These are phyloP conservation scores for Chrysoporthe deuterocubensis DNA, from an alignment of 2,329 filamentous ascomycete species.

Conservation along the genomic window DNA sequence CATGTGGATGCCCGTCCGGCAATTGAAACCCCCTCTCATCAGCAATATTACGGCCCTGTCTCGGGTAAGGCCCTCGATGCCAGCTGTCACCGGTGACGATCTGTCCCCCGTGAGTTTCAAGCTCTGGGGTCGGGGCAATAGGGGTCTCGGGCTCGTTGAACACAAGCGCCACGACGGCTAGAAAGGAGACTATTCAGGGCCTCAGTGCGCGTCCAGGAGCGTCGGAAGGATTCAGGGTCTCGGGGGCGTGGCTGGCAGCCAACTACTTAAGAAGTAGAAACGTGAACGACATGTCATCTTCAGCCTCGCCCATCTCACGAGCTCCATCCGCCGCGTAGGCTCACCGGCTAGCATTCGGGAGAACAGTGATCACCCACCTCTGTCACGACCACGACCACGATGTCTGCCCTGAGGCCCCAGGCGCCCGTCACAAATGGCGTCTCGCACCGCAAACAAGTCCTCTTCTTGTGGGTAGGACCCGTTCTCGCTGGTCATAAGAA, in stretches of 20 bases:
- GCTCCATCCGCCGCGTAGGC: too few species aligned
- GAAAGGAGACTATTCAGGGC: too few species aligned
- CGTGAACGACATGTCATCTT: neutral
- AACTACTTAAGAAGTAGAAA: neutral
- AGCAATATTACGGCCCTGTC: neutral
- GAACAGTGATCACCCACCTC: neutral
- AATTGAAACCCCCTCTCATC: neutral
- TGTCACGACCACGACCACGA: neutral
- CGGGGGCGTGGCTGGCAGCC: neutral
- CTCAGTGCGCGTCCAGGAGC: neutral
- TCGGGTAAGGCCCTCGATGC: neutral
- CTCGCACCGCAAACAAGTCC: conserved; percentile 38
- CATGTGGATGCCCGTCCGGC: neutral
- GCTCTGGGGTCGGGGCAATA: neutral
- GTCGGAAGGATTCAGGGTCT: neutral
- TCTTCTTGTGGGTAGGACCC: conserved; percentile 47
- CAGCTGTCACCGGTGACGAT: neutral
- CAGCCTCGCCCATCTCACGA: neutral
- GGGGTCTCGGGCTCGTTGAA: neutral
- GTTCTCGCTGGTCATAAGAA: neutral
- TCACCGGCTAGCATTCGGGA: too few species aligned
- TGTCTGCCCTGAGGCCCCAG: conserved; percentile 5
- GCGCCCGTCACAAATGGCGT: conserved; percentile 8
- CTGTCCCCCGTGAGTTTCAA: neutral
- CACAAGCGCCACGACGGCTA: neutral